Conservation (phyloP, 768 basidiomycete species). For the Kwoniella newhampshirensis region DNA sequence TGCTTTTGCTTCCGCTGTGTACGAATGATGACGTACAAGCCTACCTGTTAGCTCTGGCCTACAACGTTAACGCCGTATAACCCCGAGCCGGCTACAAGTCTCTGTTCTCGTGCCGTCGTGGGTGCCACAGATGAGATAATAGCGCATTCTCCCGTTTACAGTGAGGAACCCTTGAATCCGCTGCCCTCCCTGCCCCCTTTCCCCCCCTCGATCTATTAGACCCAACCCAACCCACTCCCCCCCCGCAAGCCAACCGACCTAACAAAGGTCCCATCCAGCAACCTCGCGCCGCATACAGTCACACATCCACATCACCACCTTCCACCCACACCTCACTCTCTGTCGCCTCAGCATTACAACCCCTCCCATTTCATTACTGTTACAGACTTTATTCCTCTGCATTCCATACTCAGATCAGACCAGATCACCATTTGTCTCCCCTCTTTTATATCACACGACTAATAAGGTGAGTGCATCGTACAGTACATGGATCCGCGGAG, state of each 20-base stretch:
- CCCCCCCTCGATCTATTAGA: neutral
- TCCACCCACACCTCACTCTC: constrained; percentile 13
- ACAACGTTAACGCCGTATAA: constrained; percentile 4
- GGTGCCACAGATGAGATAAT: neutral
- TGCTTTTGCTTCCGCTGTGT: neutral
- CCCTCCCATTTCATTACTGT: constrained; percentile 19
- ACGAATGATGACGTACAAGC: too few species aligned
- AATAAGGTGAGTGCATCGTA: constrained; percentile 2
- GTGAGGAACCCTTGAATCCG: neutral
- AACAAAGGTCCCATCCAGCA: constrained; percentile 1
- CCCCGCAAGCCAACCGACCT: too few species aligned
- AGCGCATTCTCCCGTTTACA: neutral
- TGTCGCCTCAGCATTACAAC: too few species aligned
- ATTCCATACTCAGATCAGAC: constrained; percentile 2
- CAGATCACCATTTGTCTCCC: neutral
- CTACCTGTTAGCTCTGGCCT: too few species aligned
- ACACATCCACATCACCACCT: constrained; percentile 8
- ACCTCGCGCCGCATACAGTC: neutral
- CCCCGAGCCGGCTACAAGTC: neutral
- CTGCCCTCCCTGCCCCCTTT: neutral
- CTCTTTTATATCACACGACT: neutral
- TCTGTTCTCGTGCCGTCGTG: neutral
- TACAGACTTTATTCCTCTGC: constrained; percentile 10
- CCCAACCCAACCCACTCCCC: too few species aligned
- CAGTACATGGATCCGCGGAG: neutral